Conservation (phyloP, 257 asterid species). For the Solanum stenotomum region DNA sequence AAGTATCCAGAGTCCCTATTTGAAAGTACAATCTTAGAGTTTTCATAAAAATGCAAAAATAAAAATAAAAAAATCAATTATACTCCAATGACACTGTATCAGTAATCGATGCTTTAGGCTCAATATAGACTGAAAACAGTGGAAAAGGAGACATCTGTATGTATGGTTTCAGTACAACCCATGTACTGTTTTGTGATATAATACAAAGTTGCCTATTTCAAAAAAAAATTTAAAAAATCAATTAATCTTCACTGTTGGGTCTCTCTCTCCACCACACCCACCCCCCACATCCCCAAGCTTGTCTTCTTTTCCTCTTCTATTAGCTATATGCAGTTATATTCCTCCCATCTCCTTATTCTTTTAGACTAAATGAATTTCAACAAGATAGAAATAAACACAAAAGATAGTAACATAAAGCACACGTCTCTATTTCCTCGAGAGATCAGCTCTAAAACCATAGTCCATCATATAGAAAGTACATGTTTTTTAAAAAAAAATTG, state of each 20-base stretch:
- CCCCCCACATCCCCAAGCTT: background rate
- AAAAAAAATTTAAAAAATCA: background rate
- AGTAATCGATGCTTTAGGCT: background rate
- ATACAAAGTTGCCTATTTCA: background rate
- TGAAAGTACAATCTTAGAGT: background rate
- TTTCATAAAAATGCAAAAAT: background rate
- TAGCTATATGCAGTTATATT: background rate
- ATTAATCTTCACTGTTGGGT: background rate
- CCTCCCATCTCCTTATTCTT: background rate
- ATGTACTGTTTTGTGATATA: background rate
- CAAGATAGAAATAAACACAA: background rate
- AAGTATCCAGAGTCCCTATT: background rate
- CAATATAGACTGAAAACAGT: background rate
- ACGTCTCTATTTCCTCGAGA: background rate
- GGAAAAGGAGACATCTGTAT: background rate
- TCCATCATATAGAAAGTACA: background rate
- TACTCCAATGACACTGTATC: background rate
- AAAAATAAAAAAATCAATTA: too few relatives aligned
- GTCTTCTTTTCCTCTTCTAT: background rate
- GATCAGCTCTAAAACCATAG: background rate
- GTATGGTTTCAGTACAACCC: background rate
- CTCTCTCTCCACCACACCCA: background rate
- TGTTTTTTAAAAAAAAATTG: background rate
- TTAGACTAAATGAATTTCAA: background rate
- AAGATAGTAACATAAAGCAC: background rate